Conservation (phyloP, 1,284 basidiomycete genomes). For the Tetrapyrgos nigripes region DNA sequence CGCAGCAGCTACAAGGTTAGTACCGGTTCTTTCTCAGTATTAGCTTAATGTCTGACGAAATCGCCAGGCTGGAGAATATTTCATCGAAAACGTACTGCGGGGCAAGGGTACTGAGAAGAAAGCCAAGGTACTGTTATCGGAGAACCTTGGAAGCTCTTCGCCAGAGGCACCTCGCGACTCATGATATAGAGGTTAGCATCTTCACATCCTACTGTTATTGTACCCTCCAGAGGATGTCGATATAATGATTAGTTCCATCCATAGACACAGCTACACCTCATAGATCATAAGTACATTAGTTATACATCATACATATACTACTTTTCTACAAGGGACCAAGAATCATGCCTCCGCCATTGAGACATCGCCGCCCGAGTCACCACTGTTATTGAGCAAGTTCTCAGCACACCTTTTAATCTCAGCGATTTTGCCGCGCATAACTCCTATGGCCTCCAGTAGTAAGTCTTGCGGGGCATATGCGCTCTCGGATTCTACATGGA, state of each 20-base stretch:
- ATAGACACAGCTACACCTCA: too few species aligned
- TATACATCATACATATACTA: neutral
- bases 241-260: too few species aligned
- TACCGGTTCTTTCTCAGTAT: constrained; percentile 3
- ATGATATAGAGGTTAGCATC: too few species aligned
- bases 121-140: constrained; percentile 23
- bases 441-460: constrained; percentile 83
- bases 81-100: constrained; percentile 88
- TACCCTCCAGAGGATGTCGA: too few species aligned
- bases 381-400: constrained; percentile 48
- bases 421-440: constrained; percentile 85
- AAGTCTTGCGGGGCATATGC: constrained; percentile 87
- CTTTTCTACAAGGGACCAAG: neutral
- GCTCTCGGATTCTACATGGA: constrained; percentile 91
- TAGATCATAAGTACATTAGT: neutral
- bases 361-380: constrained; percentile 43
- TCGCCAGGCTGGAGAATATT: constrained; percentile 86
- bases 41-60: constrained; percentile 9
- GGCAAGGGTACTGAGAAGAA: constrained; percentile 58
- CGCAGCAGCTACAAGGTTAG: constrained; percentile 95
- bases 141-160: neutral
- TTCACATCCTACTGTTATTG: too few species aligned
- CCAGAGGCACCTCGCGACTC: neutral
- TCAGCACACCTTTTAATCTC: constrained; percentile 64
- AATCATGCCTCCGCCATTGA: constrained; percentile 41